These are phyloP conservation scores for Leccinum ochraceum DNA, from an alignment of 768 basidiomycete species.

Conservation along the genomic window DNA sequence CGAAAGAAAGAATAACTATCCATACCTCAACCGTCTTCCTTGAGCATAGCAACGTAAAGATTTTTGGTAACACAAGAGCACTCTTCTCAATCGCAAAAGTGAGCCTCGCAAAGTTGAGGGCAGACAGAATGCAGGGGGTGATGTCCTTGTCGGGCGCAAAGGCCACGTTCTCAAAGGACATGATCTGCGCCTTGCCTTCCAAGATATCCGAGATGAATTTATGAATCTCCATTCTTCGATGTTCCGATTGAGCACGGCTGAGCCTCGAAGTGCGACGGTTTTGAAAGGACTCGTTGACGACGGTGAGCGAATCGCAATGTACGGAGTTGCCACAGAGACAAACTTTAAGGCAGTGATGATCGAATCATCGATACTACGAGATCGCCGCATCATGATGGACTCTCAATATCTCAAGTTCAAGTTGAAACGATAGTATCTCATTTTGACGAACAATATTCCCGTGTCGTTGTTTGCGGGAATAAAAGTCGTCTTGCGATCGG, in stretches of 20 bases:
- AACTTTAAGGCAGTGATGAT: too few species aligned
- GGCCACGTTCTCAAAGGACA: conserved; percentile 45
- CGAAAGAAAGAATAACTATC: not conserved
- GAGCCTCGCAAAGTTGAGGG: conserved; percentile 57
- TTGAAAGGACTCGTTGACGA: conserved; percentile 3
- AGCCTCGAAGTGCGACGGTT: not conserved
- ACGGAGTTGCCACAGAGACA: not conserved
- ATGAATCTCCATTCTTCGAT: conserved; percentile 13
- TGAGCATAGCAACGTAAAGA: conserved; percentile 15
- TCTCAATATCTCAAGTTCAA: not conserved
- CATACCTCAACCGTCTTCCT: conserved; percentile 24
- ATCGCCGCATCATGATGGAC: not conserved
- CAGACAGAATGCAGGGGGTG: conserved; percentile 56
- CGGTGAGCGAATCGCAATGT: not conserved
- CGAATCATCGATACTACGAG: conserved; percentile 1
- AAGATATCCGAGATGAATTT: conserved; percentile 19
- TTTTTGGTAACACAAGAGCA: conserved; percentile 9
- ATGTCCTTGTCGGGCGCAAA: conserved; percentile 31
- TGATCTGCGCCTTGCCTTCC: conserved; percentile 35
- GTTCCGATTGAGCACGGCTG: not conserved
- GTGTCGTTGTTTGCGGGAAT: not conserved
- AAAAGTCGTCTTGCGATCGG: not conserved
- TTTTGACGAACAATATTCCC: not conserved
- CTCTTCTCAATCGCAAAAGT: conserved; percentile 33
- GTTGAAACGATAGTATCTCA: not conserved